These are phyloP conservation scores for Chlorella sp. DNA, from an alignment of 139 green algal genomes.

Conservation along the genomic window DNA sequence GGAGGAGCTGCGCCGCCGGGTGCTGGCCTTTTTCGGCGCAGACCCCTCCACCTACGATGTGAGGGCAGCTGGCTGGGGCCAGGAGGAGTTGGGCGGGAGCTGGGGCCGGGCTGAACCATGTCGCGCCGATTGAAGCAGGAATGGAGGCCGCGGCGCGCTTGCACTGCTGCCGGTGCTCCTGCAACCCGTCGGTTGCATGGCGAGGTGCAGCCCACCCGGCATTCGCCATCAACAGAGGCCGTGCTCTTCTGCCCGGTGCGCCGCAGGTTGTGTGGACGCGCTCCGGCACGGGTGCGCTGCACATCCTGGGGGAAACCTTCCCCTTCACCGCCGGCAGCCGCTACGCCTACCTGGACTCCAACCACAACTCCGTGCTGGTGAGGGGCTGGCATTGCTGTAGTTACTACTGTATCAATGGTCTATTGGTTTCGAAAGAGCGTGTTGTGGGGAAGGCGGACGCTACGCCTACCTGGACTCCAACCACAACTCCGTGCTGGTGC, in stretches of 20 bases:
- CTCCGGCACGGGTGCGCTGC: slow-evolving; percentile 67
- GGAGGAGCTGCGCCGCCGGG: slow-evolving; percentile 37
- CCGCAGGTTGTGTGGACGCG: slow-evolving; percentile 79
- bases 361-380: slow-evolving; percentile 82
- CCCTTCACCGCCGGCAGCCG: slow-evolving; percentile 54
- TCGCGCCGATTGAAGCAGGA: no score
- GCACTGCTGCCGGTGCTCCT: no score
- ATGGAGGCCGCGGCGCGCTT: no score
- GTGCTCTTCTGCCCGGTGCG: no score
- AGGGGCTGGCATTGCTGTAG: background rate
- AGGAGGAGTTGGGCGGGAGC: no score
- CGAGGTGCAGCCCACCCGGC: no score
- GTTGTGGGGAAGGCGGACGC: no score
- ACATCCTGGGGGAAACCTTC: slow-evolving; percentile 78
- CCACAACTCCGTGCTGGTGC: slow-evolving; percentile 83
- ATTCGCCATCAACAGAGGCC: no score
- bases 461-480: slow-evolving; percentile 73
- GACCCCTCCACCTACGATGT: slow-evolving; percentile 54
- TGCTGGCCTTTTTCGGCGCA: slow-evolving; percentile 63
- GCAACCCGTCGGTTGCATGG: no score
- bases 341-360: slow-evolving; percentile 68
- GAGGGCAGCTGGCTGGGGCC: background rate
- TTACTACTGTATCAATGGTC: background rate
- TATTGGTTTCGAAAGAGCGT: no score
- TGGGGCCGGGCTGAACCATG: no score